A percentile compares a stretch with the other conserved stretches of the same genome.
Evolutionary conservation across 1,284 basidiomycete genomes (phyloP).

Genomic region (Kalmanozyma brasiliensis): DNA sequence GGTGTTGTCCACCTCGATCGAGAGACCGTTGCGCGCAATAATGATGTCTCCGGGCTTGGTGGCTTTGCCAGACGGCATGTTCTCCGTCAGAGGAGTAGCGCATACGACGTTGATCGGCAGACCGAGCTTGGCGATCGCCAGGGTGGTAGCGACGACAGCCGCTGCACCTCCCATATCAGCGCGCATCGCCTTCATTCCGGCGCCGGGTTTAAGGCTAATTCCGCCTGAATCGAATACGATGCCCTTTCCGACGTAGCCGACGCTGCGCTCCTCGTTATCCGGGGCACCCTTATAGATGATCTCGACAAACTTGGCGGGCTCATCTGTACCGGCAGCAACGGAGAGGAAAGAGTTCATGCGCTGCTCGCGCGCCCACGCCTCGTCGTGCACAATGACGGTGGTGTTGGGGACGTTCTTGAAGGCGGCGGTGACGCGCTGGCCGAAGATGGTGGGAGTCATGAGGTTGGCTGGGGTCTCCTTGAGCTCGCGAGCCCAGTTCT

Average conservation of each 20-base stretch:
- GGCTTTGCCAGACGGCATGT: constrained; percentile 75
- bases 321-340: constrained; percentile 82
- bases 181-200: constrained; percentile 72
- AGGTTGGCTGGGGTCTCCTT: constrained; percentile 85
- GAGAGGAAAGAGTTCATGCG: constrained; percentile 90
- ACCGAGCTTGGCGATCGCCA: constrained; percentile 82
- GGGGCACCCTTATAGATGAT: constrained; percentile 84
- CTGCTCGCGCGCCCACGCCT: constrained; percentile 85
- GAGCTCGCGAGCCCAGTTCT: constrained; percentile 86
- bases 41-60: constrained; percentile 85
- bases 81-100: constrained; percentile 82
- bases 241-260: constrained; percentile 85
- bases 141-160: constrained; percentile 77
- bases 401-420: constrained; percentile 78
- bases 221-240: constrained; percentile 78
- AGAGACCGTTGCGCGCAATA: constrained; percentile 88
- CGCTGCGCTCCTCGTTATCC: constrained; percentile 73
- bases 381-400: constrained; percentile 78
- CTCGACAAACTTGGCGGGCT: constrained; percentile 87
- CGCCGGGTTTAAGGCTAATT: constrained; percentile 82
- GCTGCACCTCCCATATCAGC: constrained; percentile 73
- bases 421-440: constrained; percentile 77
- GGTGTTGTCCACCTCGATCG: constrained; percentile 86
- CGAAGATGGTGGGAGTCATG: constrained; percentile 73
- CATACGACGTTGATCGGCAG: constrained; percentile 82